Evolutionary conservation across 202 grass and related monocot species (phyloP), one percentile per base, ranked within the genome.

Genomic region (Bolboschoenoplectus hybrid): DNA sequence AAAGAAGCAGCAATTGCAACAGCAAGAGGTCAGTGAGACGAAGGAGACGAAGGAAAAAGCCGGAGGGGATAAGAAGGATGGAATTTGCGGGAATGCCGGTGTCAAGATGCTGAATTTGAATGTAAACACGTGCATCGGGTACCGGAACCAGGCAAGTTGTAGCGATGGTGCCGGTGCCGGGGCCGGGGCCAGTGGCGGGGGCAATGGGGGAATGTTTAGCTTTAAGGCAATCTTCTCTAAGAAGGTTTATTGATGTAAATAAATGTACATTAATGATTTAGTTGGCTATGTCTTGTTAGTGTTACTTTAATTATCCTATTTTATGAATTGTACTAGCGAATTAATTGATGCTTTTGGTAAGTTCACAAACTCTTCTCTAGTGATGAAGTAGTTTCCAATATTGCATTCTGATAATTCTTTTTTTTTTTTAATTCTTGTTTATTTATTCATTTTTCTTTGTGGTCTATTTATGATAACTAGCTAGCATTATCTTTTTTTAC

Each of bases 211-310:
- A 20, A 86, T 94, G 3, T 92, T 96, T 81, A 94, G 87, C 7
- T 90, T 98, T 52, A 87, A 89, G 66, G 90, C 97, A 32, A 94
- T 96, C 78, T 98, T 98, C 89, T 94, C 93, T 82, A 96, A 96
- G 97, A 96, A 96, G 93, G 91, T 94, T 64, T 91, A 92, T 89
- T 96, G 87, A 93, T 88, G 75, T 86, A 78, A 61, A 86, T 75
- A 86, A 26, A 45, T 83, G 81, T 83, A 83, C 41, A 83, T 63
- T 86, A 63, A 73, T 32, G 26, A 67, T 50, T 86, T 69, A 69
- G 65, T 68, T 58, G 43, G 49, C 44, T 86, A 85, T 76, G 57
- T 61, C 17, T 86, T 78, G 20, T 74, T 57, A 73, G 49, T 83
- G 5, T 40, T 44, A 44, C 36, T 55, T 12, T 44, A 44, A 55